Evolutionary conservation across 768 basidiomycete genomes (phyloP), one percentile per base, ranked within the genome.

Genomic region (Lyophyllum atratum): DNA sequence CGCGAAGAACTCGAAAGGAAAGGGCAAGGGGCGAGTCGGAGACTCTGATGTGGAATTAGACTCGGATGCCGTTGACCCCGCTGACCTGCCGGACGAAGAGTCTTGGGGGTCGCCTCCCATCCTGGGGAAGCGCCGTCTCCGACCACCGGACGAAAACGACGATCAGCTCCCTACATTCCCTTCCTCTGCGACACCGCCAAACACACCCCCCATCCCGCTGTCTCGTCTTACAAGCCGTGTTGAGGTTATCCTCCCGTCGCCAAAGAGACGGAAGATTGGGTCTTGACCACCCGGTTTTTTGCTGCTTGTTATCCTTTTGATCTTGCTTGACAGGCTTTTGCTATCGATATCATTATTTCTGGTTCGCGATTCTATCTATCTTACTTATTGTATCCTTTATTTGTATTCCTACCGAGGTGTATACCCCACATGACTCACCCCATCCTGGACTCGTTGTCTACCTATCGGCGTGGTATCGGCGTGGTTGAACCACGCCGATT

Each of bases 11-110:
- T 34, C 40, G 25, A 56, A 66, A 51, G 54, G 55, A 4, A 64
- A 60, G 39, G 51, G 50, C 6, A 60, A 47, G 7, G 45, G 56
- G 15, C 22, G 19, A 17, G 21, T 31, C 2, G 49, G 24, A 3
- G 44, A 60, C 25, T 52, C 56, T 21, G 53, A 60, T 24, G 33
- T 44, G 9, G 56, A 66, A 15, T 42, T 50, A 45, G 59, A 59
- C 21, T 55, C 43, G 21, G 45, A 49, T 39, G 14, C 28, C 39
- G n/a, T 28, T 25, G 51, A 59, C 29, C 43, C 45, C 22, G 34
- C 37, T 26, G 56, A 56, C 4, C 31, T 29, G 4, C 14, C 47
- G n/a, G n/a, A 31, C 34, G 25, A 50, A 17, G 44, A 49, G 39
- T 8, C 48, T 28, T 50, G 25, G 22, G 17, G 24, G 21, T 42